Base-by-base conservation (phyloP, 768 basidiomycete species). In the Rhizopogon rudus region DNA sequence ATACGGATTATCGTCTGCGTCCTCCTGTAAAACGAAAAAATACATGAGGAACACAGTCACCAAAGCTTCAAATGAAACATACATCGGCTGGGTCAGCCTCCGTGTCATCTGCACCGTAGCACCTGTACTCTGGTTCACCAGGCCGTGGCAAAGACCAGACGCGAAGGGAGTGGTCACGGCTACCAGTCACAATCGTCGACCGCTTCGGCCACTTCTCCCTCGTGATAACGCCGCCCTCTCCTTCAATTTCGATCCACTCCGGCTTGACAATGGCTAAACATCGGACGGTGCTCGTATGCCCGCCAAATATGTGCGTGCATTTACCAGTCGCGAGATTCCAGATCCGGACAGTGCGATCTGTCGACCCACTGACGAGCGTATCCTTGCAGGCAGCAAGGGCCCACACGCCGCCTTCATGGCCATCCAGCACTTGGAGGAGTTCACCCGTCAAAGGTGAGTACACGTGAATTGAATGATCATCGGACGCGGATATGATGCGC, bases 401-500 rank as follows among this genome's bases (percentile, higher is more conserved):
- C 95, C 95, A 98, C 1, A 98, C 93, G 16, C 95, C 95, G 49
- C 95, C 95, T 61, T 93, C 91, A 63, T 98, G 95, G 3, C 95
- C 96, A 55, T 89, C 80, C 42, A 98, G 78, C 1, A 86, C 81
- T 41, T 81, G 83, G 5, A 87, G 69, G 20, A 91, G 79, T 39
- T 82, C 78, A 12, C 96, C 96, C 0, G 87, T 90, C 20, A 80
- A 68, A n/a, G 92, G 94, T 22, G 87, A 88, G 68, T 96, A 98
- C 44, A 99, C 85, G 65, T 95, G 91, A 65, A 98, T 97, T 3
- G 93, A 91, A 63, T 98, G 93, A 71, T 98, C 95, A 70, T 99
- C 96, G 0, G 93, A 96, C 10, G 96, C 95, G 10, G 92, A 94
- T 64, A 99, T 93, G 72, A 99, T 93, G 57, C 95, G 92, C 31